These are phyloP conservation scores for Macaranga tanarius DNA, from an alignment of 441 rosid genomes.

Conservation along the genomic window DNA sequence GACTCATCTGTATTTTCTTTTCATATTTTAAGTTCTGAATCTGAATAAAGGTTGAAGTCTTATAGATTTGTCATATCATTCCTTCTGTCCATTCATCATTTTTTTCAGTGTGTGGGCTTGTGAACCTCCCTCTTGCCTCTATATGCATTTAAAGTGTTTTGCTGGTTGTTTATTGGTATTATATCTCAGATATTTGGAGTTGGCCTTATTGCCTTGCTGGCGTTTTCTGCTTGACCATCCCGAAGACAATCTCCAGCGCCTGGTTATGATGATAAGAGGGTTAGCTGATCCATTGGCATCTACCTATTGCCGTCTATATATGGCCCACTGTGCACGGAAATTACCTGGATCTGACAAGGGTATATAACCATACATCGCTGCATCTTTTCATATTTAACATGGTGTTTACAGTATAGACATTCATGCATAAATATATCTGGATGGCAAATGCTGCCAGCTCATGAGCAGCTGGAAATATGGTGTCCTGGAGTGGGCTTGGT, in stretches of 20 bases:
- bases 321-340: conserved; percentile 72
- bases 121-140: conserved; percentile 10
- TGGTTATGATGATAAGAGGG: conserved; percentile 84
- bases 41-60: not conserved
- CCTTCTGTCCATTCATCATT: not conserved
- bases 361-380: conserved; percentile 21
- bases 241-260: conserved; percentile 52
- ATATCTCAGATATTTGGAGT: conserved; percentile 74
- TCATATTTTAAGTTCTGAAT: not conserved
- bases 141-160: not conserved
- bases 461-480: not conserved
- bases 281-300: conserved; percentile 86
- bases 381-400: conserved; percentile 12
- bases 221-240: conserved; percentile 65
- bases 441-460: conserved; percentile 5
- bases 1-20: not conserved
- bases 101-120: not conserved
- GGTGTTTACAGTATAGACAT: not conserved
- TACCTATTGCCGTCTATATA: conserved; percentile 74
- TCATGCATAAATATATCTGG: conserved; percentile 6
- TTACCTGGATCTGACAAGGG: conserved; percentile 56
- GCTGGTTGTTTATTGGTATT: conserved; percentile 14
- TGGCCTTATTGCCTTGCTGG: conserved; percentile 89
- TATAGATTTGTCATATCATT: not conserved
- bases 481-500: not conserved